A percentile compares a stretch with the other conserved stretches of the same genome.
Conservation (phyloP, 345 rosid genomes). For the Eucalyptus pauciflora region DNA sequence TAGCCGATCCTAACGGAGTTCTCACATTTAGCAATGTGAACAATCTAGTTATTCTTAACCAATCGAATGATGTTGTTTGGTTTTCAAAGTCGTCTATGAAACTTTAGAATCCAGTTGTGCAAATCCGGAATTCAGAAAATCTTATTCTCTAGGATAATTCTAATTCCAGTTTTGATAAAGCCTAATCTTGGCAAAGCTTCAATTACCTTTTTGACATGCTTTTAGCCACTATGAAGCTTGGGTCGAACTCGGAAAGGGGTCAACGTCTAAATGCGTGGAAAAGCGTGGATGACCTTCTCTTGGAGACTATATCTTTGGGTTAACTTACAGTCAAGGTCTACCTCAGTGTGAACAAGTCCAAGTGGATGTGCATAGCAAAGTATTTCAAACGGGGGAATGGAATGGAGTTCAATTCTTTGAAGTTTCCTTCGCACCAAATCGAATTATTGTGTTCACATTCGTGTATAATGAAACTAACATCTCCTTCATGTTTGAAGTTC, state of each 20-base stretch:
- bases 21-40: slow-evolving; percentile 1
- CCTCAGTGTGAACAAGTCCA: neutral
- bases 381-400: slow-evolving; percentile 11
- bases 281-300: slow-evolving; percentile 5
- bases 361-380: neutral
- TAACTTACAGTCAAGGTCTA: too few species aligned
- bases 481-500: slow-evolving; percentile 3
- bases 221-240: slow-evolving; percentile 23
- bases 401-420: slow-evolving; percentile 21
- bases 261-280: slow-evolving; percentile 9
- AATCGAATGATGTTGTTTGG: neutral
- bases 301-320: neutral
- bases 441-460: neutral
- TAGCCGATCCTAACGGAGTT: neutral
- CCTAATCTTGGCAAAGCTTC: slow-evolving; percentile 24
- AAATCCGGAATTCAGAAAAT: slow-evolving; percentile 21
- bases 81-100: slow-evolving; percentile 2
- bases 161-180: neutral
- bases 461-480: neutral
- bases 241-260: neutral
- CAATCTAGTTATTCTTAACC: slow-evolving; percentile 2
- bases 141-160: slow-evolving; percentile 2
- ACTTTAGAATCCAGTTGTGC: neutral
- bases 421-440: neutral
- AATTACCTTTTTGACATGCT: slow-evolving; percentile 15